Evolutionary conservation across 805 yeast genomes (phyloP), one percentile per base, ranked within the genome.

Genomic region (Ogataea zsoltii): DNA sequence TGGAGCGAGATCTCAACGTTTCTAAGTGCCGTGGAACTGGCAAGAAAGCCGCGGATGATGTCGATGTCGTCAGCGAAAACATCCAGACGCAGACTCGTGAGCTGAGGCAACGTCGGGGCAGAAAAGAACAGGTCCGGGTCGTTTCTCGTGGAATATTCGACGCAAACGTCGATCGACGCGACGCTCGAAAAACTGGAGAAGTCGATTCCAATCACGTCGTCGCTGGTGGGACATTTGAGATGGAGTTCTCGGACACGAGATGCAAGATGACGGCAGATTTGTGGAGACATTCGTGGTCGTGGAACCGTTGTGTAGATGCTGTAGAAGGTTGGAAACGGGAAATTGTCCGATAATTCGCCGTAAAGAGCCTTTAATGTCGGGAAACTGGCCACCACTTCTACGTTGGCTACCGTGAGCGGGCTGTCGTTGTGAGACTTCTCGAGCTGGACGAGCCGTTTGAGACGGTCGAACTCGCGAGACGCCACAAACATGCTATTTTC

Each of bases 81-180:
- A 4, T 31, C 26, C 10, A 50, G 10, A 7, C 26, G 18, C 6
- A 50, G 23, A 2, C 19, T 33, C 12, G 15, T 32, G 36, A 50
- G 25, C 14, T 37, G 40, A 3, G 46, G 47, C 15, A 50, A 30
- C 10, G 14, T 13, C 13, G 41, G 31, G 15, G 17, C 28, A 4
- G 17, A 13, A 11, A 39, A n/a, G 12, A 16, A 17, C 7, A 35
- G 36, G 7, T 13, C 25, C 7, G 19, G 26, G 14, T 40, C 30
- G n/a, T 41, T 35, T 16, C 44, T 25, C 13, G 42, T 45, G 23
- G 49, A 36, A n/a, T 45, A 44, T 15, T 38, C 33, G n/a, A 50
- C 26, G 12, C 17, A 16, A 13, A 50, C 26, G 7, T 16, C 7
- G 7, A 50, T 38, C 10, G 44, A 39, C 30, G 41, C 42, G n/a